Base-by-base conservation (phyloP, 2,329 filamentous ascomycete genomes). In the Eutypella sp. region DNA sequence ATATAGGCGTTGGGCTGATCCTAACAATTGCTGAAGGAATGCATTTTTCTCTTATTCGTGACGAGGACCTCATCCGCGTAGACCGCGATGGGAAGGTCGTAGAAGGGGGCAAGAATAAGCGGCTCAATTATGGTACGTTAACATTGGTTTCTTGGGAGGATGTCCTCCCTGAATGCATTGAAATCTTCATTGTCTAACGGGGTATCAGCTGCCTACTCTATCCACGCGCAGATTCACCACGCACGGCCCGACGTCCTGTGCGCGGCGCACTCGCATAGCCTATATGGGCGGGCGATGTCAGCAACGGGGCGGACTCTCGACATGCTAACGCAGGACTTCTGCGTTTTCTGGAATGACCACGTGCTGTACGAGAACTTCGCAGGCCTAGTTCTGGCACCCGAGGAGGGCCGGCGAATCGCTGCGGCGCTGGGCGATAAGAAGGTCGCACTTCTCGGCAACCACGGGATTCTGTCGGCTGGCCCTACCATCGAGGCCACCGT, bases 61-160 rank as follows among this genome's bases (percentile, higher is more conserved):
- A 75, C 0, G 82, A 79, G 0, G 82, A 87, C 52, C 71, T 88
- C n/a, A 85, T 87, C 44, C 78, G 76, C 15, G 82, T 87, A 2
- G 72, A 84, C 54, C 71, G 79, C 42, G 61, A 74, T 0, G 84
- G 84, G 2, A 66, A 78, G 20, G 74, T 87, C 20, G 75, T 87
- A 25, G 82, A 79, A 10, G 82, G 83, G 3, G 83, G 82, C 0
- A 42, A 54, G n/a, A 62, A 64, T 39, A 54, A 59, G 16, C 57
- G 66, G 3, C 56, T 69, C 33, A 66, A 66, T 47, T 6, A 7
- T 33, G 29, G 29, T 33, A 33, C 5, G 29, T 33, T 5, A 33
- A 33, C n/a, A n/a, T n/a, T n/a, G n/a, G n/a, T n/a, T n/a, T n/a
- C n/a, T n/a, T n/a, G n/a, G n/a, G n/a, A n/a, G n/a, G n/a, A n/a